Percentiles rank a stretch among this genome's conserved stretches.
These are phyloP conservation scores for Termitomyces sp. DNA, from an alignment of 768 basidiomycete genomes.

Conservation along the genomic window DNA sequence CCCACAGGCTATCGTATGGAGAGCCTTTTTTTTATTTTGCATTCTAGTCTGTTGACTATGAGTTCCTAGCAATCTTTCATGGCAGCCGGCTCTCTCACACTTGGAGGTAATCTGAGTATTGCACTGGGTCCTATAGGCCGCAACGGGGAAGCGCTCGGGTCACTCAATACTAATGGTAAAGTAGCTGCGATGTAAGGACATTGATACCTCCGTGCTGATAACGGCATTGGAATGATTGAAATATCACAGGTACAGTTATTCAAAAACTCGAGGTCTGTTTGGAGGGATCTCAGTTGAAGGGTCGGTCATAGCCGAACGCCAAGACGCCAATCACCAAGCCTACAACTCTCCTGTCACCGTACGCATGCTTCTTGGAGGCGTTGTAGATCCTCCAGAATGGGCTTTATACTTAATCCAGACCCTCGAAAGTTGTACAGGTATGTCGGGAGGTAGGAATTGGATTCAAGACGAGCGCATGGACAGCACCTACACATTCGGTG, in stretches of 20 bases:
- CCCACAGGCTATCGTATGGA: constrained; percentile 58
- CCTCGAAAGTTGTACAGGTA: constrained; percentile 64
- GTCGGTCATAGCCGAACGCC: constrained; percentile 87
- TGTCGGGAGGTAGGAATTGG: constrained; percentile 68
- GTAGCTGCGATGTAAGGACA: constrained; percentile 78
- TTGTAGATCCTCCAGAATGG: constrained; percentile 72
- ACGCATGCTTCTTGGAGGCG: constrained; percentile 76
- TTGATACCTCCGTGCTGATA: not conserved
- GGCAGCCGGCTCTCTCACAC: constrained; percentile 85
- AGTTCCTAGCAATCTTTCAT: constrained; percentile 71
- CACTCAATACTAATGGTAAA: constrained; percentile 79
- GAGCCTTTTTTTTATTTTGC: not conserved
- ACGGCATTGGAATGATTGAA: not conserved
- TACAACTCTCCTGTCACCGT: constrained; percentile 71
- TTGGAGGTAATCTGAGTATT: constrained; percentile 87
- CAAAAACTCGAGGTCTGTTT: constrained; percentile 89
- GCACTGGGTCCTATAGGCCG: constrained; percentile 91
- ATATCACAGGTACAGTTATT: constrained; percentile 72
- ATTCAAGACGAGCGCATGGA: constrained; percentile 41
- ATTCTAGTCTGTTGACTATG: not conserved
- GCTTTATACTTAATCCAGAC: constrained; percentile 68
- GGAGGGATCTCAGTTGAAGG: constrained; percentile 89
- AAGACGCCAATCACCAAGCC: constrained; percentile 86
- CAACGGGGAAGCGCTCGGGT: constrained; percentile 87
- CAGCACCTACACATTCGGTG: constrained; percentile 52